Base-by-base conservation (phyloP, 2,329 filamentous ascomycete species). In the Colletotrichum lentis region DNA sequence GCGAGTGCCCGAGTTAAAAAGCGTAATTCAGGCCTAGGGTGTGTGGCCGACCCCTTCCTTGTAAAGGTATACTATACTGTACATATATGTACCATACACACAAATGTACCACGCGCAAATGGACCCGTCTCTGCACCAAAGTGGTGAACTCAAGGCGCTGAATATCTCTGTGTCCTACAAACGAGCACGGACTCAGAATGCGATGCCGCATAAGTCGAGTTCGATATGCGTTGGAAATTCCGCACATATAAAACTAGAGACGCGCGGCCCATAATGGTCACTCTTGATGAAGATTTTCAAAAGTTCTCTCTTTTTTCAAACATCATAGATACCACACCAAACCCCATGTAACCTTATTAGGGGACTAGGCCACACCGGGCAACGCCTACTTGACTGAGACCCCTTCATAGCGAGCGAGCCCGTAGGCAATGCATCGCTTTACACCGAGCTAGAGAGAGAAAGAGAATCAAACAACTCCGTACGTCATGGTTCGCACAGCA, bases 391-490 rank as follows among this genome's bases (percentile, higher is more conserved):
- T 66, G 58, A 61, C 50, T 56, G 60, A 58, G 52, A 56, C 46
- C 43, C 55, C 35, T 64, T 65, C 66, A 56, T 68, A 54, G 44
- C 66, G 66, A 57, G 67, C 63, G 67, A 67, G 67, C 63, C 67
- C 67, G 56, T 67, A 37, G 67, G 63, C 67, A 62, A 63, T 58
- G 63, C 63, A 27, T 58, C 67, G 67, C 67, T 56, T 44, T 31
- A 62, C 63, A 67, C 67, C 62, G 63, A 67, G 53, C 67, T 62
- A 68, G 47, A 56, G 10, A 12, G 31, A 70, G 64, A 70, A 70
- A 12, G 31, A 70, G 64, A 70, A 70, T 62, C 59, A 54, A 69
- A 69, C 60, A 65, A 70, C 70, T 63, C 70, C 70, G 37, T 62
- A 61, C 68, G 70, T 64, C 62, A 71, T 69, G 61, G 66, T 46